Percentiles rank a stretch among this genome's conserved stretches.
These are phyloP conservation scores for Sordariomycetes sp. DNA, from an alignment of 2,329 filamentous ascomycete genomes.

Conservation along the genomic window DNA sequence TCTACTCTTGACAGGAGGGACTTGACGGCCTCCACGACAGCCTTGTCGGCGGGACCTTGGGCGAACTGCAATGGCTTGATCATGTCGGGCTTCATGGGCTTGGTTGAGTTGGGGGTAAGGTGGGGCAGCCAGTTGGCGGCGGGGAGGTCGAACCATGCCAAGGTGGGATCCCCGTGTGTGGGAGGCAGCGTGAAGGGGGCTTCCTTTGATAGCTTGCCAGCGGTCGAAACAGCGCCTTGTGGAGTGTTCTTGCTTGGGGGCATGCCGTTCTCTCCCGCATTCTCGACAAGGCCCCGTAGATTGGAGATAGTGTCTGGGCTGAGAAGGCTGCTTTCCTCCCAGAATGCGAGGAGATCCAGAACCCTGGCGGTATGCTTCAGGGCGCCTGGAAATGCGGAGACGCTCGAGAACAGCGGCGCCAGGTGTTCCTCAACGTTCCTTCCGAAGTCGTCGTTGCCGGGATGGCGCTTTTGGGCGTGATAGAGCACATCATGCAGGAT, in stretches of 20 bases:
- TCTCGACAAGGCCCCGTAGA: constrained; percentile 47
- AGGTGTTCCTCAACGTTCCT: constrained; percentile 48
- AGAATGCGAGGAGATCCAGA: constrained; percentile 53
- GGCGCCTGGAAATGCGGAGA: constrained; percentile 46
- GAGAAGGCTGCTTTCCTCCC: constrained; percentile 60
- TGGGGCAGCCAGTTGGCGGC: constrained; percentile 73
- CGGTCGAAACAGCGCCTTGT: constrained; percentile 7
- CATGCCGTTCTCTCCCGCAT: constrained; percentile 15
- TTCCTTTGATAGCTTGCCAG: constrained; percentile 33
- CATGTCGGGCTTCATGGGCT: constrained; percentile 60
- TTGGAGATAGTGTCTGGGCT: constrained; percentile 38
- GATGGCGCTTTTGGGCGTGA: constrained; percentile 46
- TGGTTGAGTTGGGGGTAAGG: constrained; percentile 64
- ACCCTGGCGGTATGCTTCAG: constrained; percentile 59
- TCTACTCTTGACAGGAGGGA: constrained; percentile 59
- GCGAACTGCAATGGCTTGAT: constrained; percentile 63
- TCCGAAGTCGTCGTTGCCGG: constrained; percentile 40
- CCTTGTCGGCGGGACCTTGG: constrained; percentile 55
- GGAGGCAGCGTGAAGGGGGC: constrained; percentile 62
- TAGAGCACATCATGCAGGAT: constrained; percentile 70
- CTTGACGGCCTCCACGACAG: constrained; percentile 59
- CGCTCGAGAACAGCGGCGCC: constrained; percentile 47
- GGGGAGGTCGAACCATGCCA: constrained; percentile 72
- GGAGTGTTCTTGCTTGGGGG: constrained; percentile 11
- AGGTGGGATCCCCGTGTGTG: constrained; percentile 63